Percentiles rank a stretch among this genome's conserved stretches.
Evolutionary conservation across 331 rosid genomes (phyloP).

Genomic region (Ulmus americana): DNA sequence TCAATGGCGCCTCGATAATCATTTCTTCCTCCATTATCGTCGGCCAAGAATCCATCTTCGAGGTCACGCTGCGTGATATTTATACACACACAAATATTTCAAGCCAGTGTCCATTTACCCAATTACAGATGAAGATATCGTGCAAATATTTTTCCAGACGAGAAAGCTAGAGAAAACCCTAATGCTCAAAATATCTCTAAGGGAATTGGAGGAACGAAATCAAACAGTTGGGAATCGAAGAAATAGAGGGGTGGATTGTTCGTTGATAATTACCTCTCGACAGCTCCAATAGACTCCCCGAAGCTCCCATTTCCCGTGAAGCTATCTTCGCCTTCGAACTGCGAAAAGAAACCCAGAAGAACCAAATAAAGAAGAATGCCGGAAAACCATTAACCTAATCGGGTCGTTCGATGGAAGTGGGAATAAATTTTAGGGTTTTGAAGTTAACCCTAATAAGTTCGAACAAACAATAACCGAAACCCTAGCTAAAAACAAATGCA

Average conservation of each 20-base stretch:
- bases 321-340: slow-evolving; percentile 44
- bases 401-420: slow-evolving; percentile 6
- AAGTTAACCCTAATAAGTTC: slow-evolving; percentile 35
- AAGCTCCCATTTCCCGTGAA: slow-evolving; percentile 37
- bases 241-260: neutral
- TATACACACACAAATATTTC: neutral
- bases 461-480: slow-evolving; percentile 20
- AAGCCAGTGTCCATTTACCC: neutral
- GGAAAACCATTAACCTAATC: slow-evolving; percentile 45
- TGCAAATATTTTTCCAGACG: neutral
- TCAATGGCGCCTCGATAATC: neutral
- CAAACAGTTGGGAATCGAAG: slow-evolving; percentile 3
- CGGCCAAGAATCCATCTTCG: slow-evolving; percentile 40
- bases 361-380: slow-evolving; percentile 28
- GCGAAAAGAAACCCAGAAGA: neutral
- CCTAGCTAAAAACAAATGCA: slow-evolving; percentile 29
- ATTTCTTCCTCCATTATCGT: neutral
- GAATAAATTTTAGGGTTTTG: slow-evolving; percentile 29
- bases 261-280: slow-evolving; percentile 42
- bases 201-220: neutral
- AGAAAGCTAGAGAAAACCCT: slow-evolving; percentile 40
- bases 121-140: neutral
- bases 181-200: slow-evolving; percentile 15
- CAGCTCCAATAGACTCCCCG: slow-evolving; percentile 46
- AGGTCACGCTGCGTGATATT: slow-evolving; percentile 41